These are phyloP conservation scores for Phaeotremella skinneri DNA, from an alignment of 768 basidiomycete species.

Conservation along the genomic window DNA sequence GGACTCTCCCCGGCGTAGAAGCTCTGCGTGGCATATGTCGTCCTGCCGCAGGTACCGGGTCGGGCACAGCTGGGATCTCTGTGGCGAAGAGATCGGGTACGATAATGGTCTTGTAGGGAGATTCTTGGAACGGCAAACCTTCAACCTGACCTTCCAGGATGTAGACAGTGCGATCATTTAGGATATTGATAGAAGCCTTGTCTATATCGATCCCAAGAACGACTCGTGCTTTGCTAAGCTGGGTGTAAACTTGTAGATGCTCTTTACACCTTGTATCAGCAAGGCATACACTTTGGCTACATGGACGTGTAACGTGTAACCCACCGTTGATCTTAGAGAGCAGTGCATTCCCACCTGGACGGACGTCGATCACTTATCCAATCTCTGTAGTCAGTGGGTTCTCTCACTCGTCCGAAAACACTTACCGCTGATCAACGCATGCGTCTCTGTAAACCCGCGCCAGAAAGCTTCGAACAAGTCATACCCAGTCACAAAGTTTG, in stretches of 20 bases:
- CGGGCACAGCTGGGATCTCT: no score
- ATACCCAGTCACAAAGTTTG: constrained; percentile 25
- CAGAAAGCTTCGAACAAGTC: constrained; percentile 36
- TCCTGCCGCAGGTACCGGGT: no score
- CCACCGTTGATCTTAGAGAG: constrained; percentile 39
- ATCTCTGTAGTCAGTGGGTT: background rate
- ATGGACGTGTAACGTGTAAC: background rate
- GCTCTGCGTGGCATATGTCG: no score
- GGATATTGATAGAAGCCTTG: background rate
- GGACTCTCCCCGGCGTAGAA: no score
- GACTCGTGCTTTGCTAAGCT: no score
- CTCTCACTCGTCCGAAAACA: background rate
- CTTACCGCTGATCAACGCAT: constrained; percentile 41
- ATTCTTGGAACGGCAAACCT: no score
- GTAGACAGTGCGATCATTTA: no score
- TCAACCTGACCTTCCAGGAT: no score
- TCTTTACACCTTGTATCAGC: no score
- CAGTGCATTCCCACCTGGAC: constrained; percentile 38
- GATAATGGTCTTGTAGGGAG: no score
- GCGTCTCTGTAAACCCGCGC: constrained; percentile 37
- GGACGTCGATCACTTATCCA: constrained; percentile 40
- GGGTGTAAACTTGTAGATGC: background rate
- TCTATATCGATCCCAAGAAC: background rate
- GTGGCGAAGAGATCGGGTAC: no score
- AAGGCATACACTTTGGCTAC: no score